phyloP scores from a whole-genome alignment of 768 basidiomycete genomes.

The Naganishia friedmannii region DNA sequence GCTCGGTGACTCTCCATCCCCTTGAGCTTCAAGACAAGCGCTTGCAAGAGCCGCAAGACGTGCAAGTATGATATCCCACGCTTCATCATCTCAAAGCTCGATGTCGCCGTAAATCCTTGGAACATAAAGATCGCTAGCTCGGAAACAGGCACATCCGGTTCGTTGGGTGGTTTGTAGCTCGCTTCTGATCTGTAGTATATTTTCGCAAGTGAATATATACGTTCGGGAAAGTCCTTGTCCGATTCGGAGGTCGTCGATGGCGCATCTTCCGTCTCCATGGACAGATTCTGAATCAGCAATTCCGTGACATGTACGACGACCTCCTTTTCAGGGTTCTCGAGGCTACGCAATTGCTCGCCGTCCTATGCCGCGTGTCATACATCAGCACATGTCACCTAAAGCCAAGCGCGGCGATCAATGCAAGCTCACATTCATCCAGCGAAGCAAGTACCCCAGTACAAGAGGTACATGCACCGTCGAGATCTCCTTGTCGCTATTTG shows the following conservation, averaged over 20 bases:
- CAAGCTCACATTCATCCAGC: slow-evolving; percentile 5
- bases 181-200: slow-evolving; percentile 6
- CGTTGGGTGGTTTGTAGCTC: neutral
- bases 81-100: neutral
- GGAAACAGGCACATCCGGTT: neutral
- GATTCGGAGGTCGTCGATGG: neutral
- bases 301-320: neutral
- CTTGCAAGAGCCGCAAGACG: neutral
- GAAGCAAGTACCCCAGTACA: neutral
- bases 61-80: neutral
- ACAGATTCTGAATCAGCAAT: neutral
- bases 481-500: neutral
- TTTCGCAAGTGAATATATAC: neutral
- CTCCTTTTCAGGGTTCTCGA: neutral
- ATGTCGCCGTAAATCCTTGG: neutral
- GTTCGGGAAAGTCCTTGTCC: neutral
- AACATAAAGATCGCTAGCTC: slow-evolving; percentile 8
- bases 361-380: neutral
- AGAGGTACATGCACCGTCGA: slow-evolving; percentile 11
- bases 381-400: neutral
- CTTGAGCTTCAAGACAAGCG: neutral
- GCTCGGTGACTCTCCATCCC: neutral
- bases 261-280: neutral
- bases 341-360: neutral
- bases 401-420: neutral